Conservation (phyloP, 1,139 yeast species). For the Zygotorulaspora mrakii region DNA sequence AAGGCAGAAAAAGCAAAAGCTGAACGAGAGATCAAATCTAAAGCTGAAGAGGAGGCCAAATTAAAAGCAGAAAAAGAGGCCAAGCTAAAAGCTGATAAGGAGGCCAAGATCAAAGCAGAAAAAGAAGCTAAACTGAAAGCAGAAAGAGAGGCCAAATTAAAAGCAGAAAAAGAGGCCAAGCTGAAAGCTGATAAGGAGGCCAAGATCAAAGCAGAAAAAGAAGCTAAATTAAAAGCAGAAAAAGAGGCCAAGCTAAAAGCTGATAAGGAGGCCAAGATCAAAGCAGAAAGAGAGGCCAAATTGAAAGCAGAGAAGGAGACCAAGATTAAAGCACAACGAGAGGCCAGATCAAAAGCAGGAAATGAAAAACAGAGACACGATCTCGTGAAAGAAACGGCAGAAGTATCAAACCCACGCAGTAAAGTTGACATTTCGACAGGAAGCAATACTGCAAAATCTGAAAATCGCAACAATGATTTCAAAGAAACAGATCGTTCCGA, state of each 20-base stretch:
- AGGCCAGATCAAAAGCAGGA: too few relatives aligned
- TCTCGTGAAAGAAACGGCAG: too few relatives aligned
- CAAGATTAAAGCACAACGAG: neutral
- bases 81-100: slow-evolving; percentile 12
- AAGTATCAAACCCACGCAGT: too few relatives aligned
- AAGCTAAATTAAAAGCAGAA: slow-evolving; percentile 16
- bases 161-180: slow-evolving; percentile 18
- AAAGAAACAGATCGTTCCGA: too few relatives aligned
- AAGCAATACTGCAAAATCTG: too few relatives aligned
- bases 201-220: slow-evolving; percentile 9
- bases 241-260: slow-evolving; percentile 13
- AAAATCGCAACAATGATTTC: too few relatives aligned
- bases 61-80: slow-evolving; percentile 19
- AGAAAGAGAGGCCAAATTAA: neutral
- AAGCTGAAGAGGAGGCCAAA: slow-evolving; percentile 9
- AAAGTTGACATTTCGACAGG: too few relatives aligned
- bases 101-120: slow-evolving; percentile 5
- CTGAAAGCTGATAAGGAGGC: slow-evolving; percentile 9
- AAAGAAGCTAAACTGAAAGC: slow-evolving; percentile 6
- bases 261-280: slow-evolving; percentile 23
- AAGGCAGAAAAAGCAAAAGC: slow-evolving; percentile 12
- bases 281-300: neutral
- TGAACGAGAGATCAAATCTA: slow-evolving; percentile 8
- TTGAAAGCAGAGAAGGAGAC: neutral
- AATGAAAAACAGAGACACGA: too few relatives aligned